Evolutionary conservation across 495 filamentous ascomycete genomes (phyloP), one percentile per base, ranked within the genome.

Genomic region (Rhizodiscina lignyota): DNA sequence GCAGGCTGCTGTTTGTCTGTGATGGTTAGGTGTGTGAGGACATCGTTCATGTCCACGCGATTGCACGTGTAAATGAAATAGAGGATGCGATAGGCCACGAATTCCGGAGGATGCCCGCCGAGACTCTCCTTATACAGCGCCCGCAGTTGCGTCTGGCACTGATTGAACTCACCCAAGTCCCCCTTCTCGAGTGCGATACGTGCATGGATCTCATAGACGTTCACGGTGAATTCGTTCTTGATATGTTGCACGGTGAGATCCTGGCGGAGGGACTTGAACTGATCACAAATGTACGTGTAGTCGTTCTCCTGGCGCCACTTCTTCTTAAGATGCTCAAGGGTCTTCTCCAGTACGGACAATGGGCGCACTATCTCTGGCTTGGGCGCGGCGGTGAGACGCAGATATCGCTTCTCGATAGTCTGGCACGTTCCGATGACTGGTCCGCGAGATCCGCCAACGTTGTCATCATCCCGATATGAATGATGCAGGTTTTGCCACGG

Each of bases 121-220:
- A 93, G 63, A 43, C 80, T 76, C 59, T 80, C 71, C 54, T 68
- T 67, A 56, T 99, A 94, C 46, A 99, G 65, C 38, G 77, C 81
- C 51, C 81, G 79, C 50, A 99, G 70, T 63, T 96, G 89, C 41
- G 89, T 94, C 65, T 96, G 91, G 58, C 89, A 99, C 71, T 99
- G 89, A 67, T 99, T 99, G 84, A 96, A 99, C 89, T 99, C 89
- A 99, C 89, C 87, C 63, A 94, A 70, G 67, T 99, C 89, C 55
- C 79, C 85, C 70, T 91, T 94, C 66, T 99, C 89, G 53, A 99
- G 64, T 41, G 89, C 89, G 61, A 99, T 96, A 28, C 89, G 77
- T 35, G 87, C 91, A 62, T 99, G 91, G 40, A 86, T 84, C 64
- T 99, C 89, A 57, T 99, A 99, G 32, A 94, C 89, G 40, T 66